Base-by-base conservation (phyloP, 805 yeast genomes). In the Lipomyces sp. region DNA sequence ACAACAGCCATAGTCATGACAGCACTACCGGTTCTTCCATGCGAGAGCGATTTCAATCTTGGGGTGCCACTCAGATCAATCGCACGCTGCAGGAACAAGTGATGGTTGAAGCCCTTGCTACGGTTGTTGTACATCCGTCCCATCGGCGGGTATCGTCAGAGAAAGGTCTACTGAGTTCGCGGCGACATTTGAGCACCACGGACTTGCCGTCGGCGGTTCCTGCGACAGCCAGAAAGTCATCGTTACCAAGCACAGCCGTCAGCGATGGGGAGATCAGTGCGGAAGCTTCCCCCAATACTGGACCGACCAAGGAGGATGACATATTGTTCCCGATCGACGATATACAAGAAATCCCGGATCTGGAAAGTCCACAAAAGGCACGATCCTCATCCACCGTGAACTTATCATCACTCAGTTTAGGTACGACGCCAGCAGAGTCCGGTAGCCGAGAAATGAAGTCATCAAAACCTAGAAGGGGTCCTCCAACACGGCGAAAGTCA, bases 51-150 rank as follows among this genome's bases (percentile, higher is more conserved):
- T n/a, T 55, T 48, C 62, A 37, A 15, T 35, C 65, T 7, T 75
- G 80, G 72, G 90, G 90, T 0, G 82, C 91, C 1, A 90, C 96
- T 0, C 84, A 85, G 2, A 86, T 90, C 2, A 90, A 90, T 74
- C 82, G 86, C n/a, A 85, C 86, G 73, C 77, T 90, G 34, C 88
- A 89, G 72, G 94, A 90, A 71, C 78, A 87, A 59, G 90, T 90
- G 0, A 75, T 90, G 32, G 83, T 85, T 39, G 96, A 90, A 74
- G 95, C 89, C 0, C 89, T 90, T 78, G 86, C 87, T 3, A 87
- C 87, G 18, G 48, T 42, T n/a, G n/a, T 15, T 11, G 7, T 15
- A 15, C 69, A 74, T 10, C 61, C 69, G 15, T 74, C 73, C 8
- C 64, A 59, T 11, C 61, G 69, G 8, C 63, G 64, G 6, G 50